Conservation (phyloP, 805 yeast genomes). For the Lachancea cidri region DNA sequence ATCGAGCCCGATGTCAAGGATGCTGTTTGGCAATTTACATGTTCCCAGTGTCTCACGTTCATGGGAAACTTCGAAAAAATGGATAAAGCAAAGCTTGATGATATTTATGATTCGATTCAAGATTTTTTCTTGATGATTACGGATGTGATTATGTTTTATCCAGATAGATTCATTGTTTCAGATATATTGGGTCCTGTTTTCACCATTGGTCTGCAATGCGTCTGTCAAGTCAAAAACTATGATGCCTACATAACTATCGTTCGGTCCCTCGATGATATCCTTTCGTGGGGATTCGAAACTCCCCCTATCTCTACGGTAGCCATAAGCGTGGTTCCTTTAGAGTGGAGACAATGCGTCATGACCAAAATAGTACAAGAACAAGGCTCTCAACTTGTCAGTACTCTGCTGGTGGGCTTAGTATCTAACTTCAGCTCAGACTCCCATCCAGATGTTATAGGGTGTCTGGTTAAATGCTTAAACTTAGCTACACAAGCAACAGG, state of each 20-base stretch:
- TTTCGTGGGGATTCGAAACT: constrained; percentile 76
- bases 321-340: constrained; percentile 47
- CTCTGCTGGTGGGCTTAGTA: constrained; percentile 61
- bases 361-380: constrained; percentile 42
- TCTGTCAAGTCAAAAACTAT: constrained; percentile 54
- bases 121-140: constrained; percentile 79
- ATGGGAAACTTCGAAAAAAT: constrained; percentile 38
- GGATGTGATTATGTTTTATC: constrained; percentile 71
- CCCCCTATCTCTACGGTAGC: constrained; percentile 72
- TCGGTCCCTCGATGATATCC: constrained; percentile 73
- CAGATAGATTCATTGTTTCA: constrained; percentile 31
- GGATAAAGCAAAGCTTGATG: constrained; percentile 17
- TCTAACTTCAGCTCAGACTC: constrained; percentile 66
- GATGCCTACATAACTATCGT: constrained; percentile 67
- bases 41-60: constrained; percentile 58
- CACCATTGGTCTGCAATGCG: constrained; percentile 48
- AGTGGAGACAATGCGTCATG: constrained; percentile 46
- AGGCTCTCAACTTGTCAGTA: constrained; percentile 51
- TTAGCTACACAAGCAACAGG: constrained; percentile 45
- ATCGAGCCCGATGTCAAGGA: constrained; percentile 40
- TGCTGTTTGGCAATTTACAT: constrained; percentile 69
- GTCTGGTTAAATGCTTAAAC: constrained; percentile 58
- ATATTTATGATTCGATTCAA: constrained; percentile 59
- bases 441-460: constrained; percentile 68
- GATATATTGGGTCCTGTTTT: constrained; percentile 48